These are phyloP conservation scores for Lyophyllum atratum DNA, from an alignment of 768 basidiomycete genomes.

Conservation along the genomic window DNA sequence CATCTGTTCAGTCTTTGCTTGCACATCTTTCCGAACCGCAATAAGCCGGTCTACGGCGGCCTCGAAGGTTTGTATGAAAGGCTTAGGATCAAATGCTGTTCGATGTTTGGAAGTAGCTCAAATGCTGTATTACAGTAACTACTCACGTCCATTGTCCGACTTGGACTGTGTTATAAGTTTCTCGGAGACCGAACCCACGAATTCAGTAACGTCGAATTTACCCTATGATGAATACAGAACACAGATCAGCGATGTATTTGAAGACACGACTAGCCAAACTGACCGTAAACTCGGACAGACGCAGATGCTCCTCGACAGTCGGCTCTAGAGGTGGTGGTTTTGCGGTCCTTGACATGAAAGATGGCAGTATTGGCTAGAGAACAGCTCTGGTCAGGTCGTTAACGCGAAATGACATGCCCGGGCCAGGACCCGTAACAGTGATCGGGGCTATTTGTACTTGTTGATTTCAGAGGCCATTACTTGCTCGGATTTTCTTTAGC, in stretches of 20 bases:
- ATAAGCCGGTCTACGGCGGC: constrained; percentile 88
- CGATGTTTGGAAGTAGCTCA: constrained; percentile 8
- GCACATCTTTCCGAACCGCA: constrained; percentile 85
- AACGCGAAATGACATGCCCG: background rate
- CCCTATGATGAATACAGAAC: constrained; percentile 61
- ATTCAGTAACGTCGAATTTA: constrained; percentile 91
- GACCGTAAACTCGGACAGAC: constrained; percentile 60
- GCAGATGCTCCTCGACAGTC: constrained; percentile 52
- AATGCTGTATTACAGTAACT: background rate
- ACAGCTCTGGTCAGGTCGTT: background rate
- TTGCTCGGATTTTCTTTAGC: constrained; percentile 8
- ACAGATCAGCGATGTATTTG: constrained; percentile 1
- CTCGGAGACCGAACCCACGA: constrained; percentile 84
- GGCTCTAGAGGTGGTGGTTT: constrained; percentile 43
- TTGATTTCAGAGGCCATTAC: constrained; percentile 14
- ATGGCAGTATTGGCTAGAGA: background rate
- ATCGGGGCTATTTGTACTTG: constrained; percentile 20
- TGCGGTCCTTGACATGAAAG: constrained; percentile 15
- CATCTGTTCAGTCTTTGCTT: constrained; percentile 86
- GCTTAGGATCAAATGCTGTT: constrained; percentile 90
- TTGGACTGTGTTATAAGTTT: constrained; percentile 87
- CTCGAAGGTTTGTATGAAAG: constrained; percentile 92
- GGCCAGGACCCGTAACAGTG: background rate
- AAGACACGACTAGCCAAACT: background rate
- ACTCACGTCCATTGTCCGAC: constrained; percentile 74